Conservation (phyloP, 192 early-diverging fungal genomes). For the Coemansia sp. region DNA sequence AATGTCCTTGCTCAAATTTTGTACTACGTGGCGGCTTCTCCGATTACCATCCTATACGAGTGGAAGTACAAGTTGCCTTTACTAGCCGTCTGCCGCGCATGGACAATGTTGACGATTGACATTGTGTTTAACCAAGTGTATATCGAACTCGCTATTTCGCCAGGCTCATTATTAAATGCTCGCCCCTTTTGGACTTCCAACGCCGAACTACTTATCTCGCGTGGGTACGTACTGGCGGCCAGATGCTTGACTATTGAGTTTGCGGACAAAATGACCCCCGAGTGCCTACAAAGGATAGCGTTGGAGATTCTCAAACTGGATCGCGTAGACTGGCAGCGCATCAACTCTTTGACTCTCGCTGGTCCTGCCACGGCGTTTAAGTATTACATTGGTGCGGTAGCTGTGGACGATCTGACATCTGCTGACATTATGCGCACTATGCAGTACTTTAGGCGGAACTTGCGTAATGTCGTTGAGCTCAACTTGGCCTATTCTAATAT, state of each 20-base stretch:
- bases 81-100: not conserved
- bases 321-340: too few species aligned
- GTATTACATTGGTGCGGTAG: not conserved
- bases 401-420: too few species aligned
- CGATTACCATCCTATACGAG: not conserved
- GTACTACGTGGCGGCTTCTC: not conserved
- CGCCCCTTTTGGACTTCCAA: not conserved
- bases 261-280: too few species aligned
- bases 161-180: not conserved
- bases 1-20: not conserved
- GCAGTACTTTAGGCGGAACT: too few species aligned
- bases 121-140: not conserved
- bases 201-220: not conserved
- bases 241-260: too few species aligned
- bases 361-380: not conserved
- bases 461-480: not conserved
- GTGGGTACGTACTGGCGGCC: not conserved
- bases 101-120: not conserved
- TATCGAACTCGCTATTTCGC: not conserved
- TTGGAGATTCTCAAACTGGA: too few species aligned
- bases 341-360: too few species aligned
- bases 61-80: not conserved
- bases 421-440: too few species aligned
- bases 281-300: too few species aligned
- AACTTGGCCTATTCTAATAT: not conserved